These are phyloP conservation scores for Moelleriella libera DNA, from an alignment of 2,329 filamentous ascomycete genomes.

Conservation along the genomic window DNA sequence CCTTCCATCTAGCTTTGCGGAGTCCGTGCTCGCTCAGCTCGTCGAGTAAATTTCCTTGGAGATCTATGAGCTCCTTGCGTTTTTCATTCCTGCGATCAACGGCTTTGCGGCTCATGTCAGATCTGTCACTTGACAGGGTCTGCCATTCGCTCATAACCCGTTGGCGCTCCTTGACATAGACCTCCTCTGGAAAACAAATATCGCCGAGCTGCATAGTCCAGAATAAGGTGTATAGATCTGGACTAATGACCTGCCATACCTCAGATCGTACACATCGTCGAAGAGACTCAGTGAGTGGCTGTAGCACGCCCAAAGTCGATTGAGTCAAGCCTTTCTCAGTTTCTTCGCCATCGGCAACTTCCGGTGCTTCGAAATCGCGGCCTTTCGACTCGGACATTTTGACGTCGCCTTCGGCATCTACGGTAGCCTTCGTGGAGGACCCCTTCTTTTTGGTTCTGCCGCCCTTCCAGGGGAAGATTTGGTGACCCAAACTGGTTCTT, in stretches of 20 bases:
- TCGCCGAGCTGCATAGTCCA: slow-evolving; percentile 84
- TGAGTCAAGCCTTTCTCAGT: slow-evolving; percentile 18
- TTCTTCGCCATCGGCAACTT: slow-evolving; percentile 11
- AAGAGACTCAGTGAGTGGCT: slow-evolving; percentile 59
- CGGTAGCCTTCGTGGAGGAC: slow-evolving; percentile 10
- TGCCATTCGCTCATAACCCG: slow-evolving; percentile 53
- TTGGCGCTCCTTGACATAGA: slow-evolving; percentile 65
- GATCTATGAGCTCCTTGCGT: slow-evolving; percentile 53
- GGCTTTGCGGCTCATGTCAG: slow-evolving; percentile 55
- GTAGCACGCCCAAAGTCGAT: slow-evolving; percentile 30
- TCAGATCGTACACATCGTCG: slow-evolving; percentile 44
- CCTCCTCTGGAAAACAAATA: slow-evolving; percentile 58
- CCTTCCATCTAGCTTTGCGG: slow-evolving; percentile 51
- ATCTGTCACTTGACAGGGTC: slow-evolving; percentile 54
- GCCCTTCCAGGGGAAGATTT: slow-evolving; percentile 33
- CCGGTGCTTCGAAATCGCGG: neutral
- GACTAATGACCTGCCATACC: slow-evolving; percentile 56
- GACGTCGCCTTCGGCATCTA: slow-evolving; percentile 44
- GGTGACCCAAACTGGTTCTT: slow-evolving; percentile 57
- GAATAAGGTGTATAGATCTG: slow-evolving; percentile 79
- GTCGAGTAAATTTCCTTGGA: slow-evolving; percentile 54
- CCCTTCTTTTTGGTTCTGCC: slow-evolving; percentile 15
- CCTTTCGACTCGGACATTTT: slow-evolving; percentile 24
- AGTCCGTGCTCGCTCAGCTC: slow-evolving; percentile 61
- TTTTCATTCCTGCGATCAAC: slow-evolving; percentile 49